A percentile compares a stretch with the other conserved stretches of the same genome.
Evolutionary conservation across 2,329 filamentous ascomycete genomes (phyloP).

Genomic region (Fusarium sp.): DNA sequence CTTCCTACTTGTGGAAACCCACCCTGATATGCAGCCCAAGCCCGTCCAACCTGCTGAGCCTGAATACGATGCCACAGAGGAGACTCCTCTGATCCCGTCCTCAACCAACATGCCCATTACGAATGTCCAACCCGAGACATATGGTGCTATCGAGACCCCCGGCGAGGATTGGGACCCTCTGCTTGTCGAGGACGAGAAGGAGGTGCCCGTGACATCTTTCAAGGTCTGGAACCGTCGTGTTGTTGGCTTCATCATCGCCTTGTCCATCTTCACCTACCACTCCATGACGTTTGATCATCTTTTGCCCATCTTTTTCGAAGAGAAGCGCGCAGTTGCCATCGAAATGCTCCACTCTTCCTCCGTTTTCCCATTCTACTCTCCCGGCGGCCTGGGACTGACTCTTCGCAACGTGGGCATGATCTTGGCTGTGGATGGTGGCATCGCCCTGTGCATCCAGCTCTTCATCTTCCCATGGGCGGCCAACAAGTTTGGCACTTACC

Average conservation of each 20-base stretch:
- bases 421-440: conserved; percentile 65
- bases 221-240: conserved; percentile 67
- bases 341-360: conserved; percentile 45
- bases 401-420: conserved; percentile 68
- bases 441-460: conserved; percentile 66
- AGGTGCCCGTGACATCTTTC: conserved; percentile 47
- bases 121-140: conserved; percentile 78
- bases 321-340: conserved; percentile 62
- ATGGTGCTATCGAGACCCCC: conserved; percentile 70
- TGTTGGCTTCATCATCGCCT: conserved; percentile 76
- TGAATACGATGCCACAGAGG: conserved; percentile 63
- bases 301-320: conserved; percentile 91
- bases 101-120: conserved; percentile 74
- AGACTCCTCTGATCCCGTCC: conserved; percentile 78
- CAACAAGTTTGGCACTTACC: conserved; percentile 64
- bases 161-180: conserved; percentile 59
- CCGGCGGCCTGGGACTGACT: conserved; percentile 69
- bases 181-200: conserved; percentile 40
- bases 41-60: conserved; percentile 56
- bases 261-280: conserved; percentile 93
- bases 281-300: conserved; percentile 95
- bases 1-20: conserved; percentile 84
- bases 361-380: conserved; percentile 61
- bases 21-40: conserved; percentile 77
- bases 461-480: conserved; percentile 68